Conservation (phyloP, 805 yeast species). For the Wickerhamiella hasegawae region DNA sequence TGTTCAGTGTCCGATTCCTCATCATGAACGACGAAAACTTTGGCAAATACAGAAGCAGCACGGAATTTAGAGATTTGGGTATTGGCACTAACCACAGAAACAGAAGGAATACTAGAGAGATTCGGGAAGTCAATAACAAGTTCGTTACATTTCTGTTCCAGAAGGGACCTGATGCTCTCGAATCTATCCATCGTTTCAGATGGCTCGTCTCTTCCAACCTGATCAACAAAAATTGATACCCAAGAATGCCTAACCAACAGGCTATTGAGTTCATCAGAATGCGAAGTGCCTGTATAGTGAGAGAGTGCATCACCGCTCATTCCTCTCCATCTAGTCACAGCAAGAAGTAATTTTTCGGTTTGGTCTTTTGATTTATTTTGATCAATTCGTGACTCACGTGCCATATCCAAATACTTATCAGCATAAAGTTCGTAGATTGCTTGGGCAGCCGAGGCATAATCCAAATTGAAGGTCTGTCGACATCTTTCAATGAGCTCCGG, state of each 20-base stretch:
- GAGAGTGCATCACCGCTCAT: neutral
- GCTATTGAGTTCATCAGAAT: no score
- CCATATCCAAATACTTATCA: conserved; percentile 9
- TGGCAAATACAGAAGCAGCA: conserved; percentile 50
- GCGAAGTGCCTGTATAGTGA: no score
- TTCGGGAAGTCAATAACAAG: conserved; percentile 36
- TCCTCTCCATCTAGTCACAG: neutral
- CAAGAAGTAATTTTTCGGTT: no score
- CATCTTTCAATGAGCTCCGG: conserved; percentile 1
- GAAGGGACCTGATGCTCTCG: conserved; percentile 10
- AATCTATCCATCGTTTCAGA: conserved; percentile 18
- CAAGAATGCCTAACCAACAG: conserved; percentile 34
- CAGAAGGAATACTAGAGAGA: conserved; percentile 39
- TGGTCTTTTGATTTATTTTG: neutral
- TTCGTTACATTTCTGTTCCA: conserved; percentile 4
- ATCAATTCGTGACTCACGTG: conserved; percentile 2
- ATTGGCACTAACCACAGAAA: conserved; percentile 34
- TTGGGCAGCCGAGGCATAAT: conserved; percentile 5
- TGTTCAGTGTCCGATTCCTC: conserved; percentile 7
- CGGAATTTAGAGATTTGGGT: conserved; percentile 55
- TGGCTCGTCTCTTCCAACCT: conserved; percentile 25
- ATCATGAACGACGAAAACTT: conserved; percentile 23
- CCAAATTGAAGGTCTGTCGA: neutral
- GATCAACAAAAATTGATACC: conserved; percentile 31
- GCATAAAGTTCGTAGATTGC: conserved; percentile 13